phyloP scores from a whole-genome alignment of 371 early-diverging fungal species.

The Saksenaea oblongispora region DNA sequence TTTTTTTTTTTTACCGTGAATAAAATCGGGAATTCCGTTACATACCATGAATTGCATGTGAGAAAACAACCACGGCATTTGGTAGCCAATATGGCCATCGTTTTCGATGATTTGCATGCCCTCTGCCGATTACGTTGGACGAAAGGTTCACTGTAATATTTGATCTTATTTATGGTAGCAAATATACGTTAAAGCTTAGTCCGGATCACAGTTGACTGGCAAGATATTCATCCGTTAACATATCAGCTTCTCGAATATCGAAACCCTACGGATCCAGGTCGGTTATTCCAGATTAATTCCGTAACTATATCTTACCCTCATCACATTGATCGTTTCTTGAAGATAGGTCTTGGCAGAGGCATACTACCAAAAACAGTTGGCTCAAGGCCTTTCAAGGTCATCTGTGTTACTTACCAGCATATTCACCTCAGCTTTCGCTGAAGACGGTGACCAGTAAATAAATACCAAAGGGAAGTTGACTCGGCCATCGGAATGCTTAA shows the following conservation, averaged over 20 bases:
- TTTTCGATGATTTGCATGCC: too few species aligned
- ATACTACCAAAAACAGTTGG: slow-evolving; percentile 38
- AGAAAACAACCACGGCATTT: too few species aligned
- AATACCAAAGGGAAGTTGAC: slow-evolving; percentile 67
- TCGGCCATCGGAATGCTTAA: slow-evolving; percentile 64
- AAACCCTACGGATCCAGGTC: slow-evolving; percentile 30
- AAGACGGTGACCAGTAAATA: slow-evolving; percentile 65
- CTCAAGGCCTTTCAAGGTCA: not conserved
- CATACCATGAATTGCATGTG: too few species aligned
- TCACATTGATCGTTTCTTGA: slow-evolving; percentile 53
- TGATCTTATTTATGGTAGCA: too few species aligned
- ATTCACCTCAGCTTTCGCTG: slow-evolving; percentile 54
- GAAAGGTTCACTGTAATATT: too few species aligned
- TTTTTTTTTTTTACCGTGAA: too few species aligned
- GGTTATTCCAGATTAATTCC: not conserved
- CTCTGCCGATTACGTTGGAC: too few species aligned
- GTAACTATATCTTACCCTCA: slow-evolving; percentile 36
- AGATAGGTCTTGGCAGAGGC: slow-evolving; percentile 69
- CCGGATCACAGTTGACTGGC: slow-evolving; percentile 12
- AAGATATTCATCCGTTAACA: slow-evolving; percentile 56
- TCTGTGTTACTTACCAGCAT: slow-evolving; percentile 53
- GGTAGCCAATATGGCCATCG: too few species aligned
- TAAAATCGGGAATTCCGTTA: too few species aligned
- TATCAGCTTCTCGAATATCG: slow-evolving; percentile 58
- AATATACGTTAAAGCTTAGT: not conserved